Evolutionary conservation across 1,284 basidiomycete genomes (phyloP), one percentile per base, ranked within the genome.

Genomic region (Inonotus obliquus): DNA sequence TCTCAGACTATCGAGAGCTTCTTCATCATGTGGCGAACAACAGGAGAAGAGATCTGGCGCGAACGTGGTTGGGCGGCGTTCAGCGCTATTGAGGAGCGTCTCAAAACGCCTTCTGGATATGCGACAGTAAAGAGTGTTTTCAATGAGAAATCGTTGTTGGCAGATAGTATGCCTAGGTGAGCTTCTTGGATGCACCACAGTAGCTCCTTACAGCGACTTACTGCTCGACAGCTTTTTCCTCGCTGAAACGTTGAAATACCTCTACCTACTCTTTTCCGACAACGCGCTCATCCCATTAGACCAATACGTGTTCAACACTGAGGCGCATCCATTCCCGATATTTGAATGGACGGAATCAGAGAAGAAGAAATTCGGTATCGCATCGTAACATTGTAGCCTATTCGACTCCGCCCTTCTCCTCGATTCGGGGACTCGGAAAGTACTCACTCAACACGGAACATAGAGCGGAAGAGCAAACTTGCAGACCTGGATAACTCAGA

Each of bases 241-340:
- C 60, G 86, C 87, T 1, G 91, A 94, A 73, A 87, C 86, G 76
- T 71, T 79, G 65, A 79, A 81, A 67, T 81, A 81, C 67, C 70
- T 79, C n/a, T 79, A 74, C 60, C 68, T 81, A 35, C 66, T 80
- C 17, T 79, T 77, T 57, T 70, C 71, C 6, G 74, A 76, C 37
- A 68, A 71, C 17, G 65, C 71, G 54, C 71, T 79, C 1, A 65
- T 91, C 55, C 84, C 88, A 10, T 72, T 92, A 49, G 83, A 89
- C 65, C 73, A 81, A 65, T 93, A 88, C 83, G 89, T 93, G 35
- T 88, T 94, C 71, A 94, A 93, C 70, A 95, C 92, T 2, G 93
- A 93, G 72, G 90, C 89, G 4, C 91, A 93, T 68, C 85, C 89
- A 1, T 74, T 92, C 7, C 90, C 89, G 4, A 76, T 89, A n/a